A percentile compares a stretch with the other conserved stretches of the same genome.
These are phyloP conservation scores for Barnettozyma hawaiiensis DNA, from an alignment of 1,139 yeast genomes.

Conservation along the genomic window DNA sequence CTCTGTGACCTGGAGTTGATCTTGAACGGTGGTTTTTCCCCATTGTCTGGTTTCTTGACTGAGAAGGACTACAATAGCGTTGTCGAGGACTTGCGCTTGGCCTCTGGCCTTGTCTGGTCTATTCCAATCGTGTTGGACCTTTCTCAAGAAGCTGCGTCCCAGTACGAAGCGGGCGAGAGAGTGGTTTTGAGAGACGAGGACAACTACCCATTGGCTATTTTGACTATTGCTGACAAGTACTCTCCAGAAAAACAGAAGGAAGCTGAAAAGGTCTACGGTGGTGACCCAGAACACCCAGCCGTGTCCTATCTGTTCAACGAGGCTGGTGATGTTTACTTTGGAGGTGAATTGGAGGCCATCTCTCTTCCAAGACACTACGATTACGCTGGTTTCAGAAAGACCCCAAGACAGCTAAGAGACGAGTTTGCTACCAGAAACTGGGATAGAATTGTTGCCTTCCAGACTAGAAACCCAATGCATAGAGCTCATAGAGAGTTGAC, in stretches of 20 bases:
- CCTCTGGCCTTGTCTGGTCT: conserved; percentile 81
- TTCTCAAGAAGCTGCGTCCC: conserved; percentile 44
- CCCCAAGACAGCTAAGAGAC: conserved; percentile 83
- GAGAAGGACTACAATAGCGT: conserved; percentile 79
- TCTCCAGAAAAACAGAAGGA: conserved; percentile 74
- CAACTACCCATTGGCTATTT: conserved; percentile 71
- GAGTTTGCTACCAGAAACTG: conserved; percentile 80
- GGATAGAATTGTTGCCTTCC: conserved; percentile 94
- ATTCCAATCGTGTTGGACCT: conserved; percentile 92
- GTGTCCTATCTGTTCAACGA: conserved; percentile 62
- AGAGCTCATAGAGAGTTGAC: conserved; percentile 96
- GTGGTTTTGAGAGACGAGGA: conserved; percentile 80
- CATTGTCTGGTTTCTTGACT: conserved; percentile 79
- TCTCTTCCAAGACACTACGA: conserved; percentile 86
- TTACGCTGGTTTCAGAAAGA: conserved; percentile 78
- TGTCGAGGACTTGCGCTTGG: conserved; percentile 68
- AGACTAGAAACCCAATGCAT: conserved; percentile 98
- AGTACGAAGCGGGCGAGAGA: conserved; percentile 51
- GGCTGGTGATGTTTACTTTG: conserved; percentile 81
- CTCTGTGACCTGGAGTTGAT: conserved; percentile 90
- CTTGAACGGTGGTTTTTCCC: conserved; percentile 92
- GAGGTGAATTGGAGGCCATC: conserved; percentile 84
- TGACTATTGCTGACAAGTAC: conserved; percentile 75
- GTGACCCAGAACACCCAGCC: conserved; percentile 97
- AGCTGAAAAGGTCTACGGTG: conserved; percentile 85